Percentiles rank a stretch among this genome's conserved stretches.
These are phyloP conservation scores for Termitomyces sp. DNA, from an alignment of 768 basidiomycete species.

Conservation along the genomic window DNA sequence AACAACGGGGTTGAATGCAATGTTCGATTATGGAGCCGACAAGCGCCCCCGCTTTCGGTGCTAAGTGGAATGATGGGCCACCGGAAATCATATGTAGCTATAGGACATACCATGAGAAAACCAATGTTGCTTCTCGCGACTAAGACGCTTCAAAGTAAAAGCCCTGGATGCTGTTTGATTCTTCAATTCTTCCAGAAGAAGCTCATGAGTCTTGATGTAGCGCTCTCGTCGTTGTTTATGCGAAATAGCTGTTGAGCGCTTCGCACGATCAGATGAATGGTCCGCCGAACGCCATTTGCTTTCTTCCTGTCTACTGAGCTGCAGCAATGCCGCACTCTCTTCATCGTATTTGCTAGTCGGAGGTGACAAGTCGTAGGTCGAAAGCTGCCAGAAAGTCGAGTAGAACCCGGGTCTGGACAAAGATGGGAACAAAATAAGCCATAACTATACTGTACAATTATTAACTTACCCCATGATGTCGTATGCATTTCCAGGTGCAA, in stretches of 20 bases:
- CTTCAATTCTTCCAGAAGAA: constrained; percentile 67
- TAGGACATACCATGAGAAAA: constrained; percentile 56
- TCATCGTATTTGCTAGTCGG: constrained; percentile 78
- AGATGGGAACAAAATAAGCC: constrained; percentile 1
- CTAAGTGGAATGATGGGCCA: constrained; percentile 22
- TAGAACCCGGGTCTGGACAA: constrained; percentile 81
- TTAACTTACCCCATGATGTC: constrained; percentile 67
- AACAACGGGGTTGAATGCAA: constrained; percentile 87
- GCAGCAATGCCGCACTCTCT: constrained; percentile 58
- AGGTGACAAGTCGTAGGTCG: constrained; percentile 83
- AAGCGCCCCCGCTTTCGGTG: constrained; percentile 45
- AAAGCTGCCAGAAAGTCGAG: constrained; percentile 94
- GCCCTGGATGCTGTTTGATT: constrained; percentile 69
- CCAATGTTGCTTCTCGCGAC: constrained; percentile 80
- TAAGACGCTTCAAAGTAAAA: constrained; percentile 74
- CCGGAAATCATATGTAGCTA: neutral
- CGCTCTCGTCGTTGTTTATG: constrained; percentile 66
- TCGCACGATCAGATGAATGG: constrained; percentile 63
- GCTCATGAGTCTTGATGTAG: constrained; percentile 55
- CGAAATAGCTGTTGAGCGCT: constrained; percentile 49
- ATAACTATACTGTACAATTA: neutral
- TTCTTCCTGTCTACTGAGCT: constrained; percentile 68
- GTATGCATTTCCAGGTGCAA: constrained; percentile 63
- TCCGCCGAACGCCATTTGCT: constrained; percentile 61
- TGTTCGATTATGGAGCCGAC: constrained; percentile 75